Evolutionary conservation across 202 grass and related monocot species (phyloP), one percentile per base, ranked within the genome.

Genomic region (Miscanthus sacchariflorus): DNA sequence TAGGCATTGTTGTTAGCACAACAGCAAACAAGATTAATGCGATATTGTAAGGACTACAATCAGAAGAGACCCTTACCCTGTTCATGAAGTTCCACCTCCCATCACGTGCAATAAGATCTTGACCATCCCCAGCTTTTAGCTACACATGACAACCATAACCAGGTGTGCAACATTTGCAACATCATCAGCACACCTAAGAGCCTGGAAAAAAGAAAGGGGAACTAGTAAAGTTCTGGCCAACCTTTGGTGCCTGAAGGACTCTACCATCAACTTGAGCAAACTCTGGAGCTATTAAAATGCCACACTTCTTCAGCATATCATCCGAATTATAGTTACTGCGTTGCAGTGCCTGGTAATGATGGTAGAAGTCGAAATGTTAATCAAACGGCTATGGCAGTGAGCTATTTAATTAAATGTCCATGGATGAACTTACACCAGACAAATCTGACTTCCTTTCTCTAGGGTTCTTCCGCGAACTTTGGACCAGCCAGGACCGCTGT

Each of bases 21-120:
- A 64, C 67, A 38, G 18, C 54, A 61, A 61, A 61, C 19, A 61
- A 74, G 6, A 58, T 40, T 52, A 64, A 59, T 50, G 56, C 6
- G 8, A 23, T 9, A 61, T 19, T 36, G 5, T 19, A 6, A 36
- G 70, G 12, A 33, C 23, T 24, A 17, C 39, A 63, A 85, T 38
- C 4, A 48, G 19, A 39, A 74, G 70, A 72, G 56, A 38, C 7
- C 5, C 81, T 72, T 2, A 93, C 92, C 21, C 84, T 90, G n/a
- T 93, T 84, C 58, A 85, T 93, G 71, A 93, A 90, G 77, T 93
- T 90, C 91, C 91, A 93, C 40, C 88, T 65, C 24, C 85, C 91
- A 76, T 80, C 85, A 12, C 30, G 13, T 21, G 54, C 33, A 50
- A 38, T 18, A 78, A 90, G 74, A 61, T 82, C 70, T 77, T 54